phyloP scores from a whole-genome alignment of 1,284 basidiomycete genomes.

The Ceratobasidium sp. region DNA sequence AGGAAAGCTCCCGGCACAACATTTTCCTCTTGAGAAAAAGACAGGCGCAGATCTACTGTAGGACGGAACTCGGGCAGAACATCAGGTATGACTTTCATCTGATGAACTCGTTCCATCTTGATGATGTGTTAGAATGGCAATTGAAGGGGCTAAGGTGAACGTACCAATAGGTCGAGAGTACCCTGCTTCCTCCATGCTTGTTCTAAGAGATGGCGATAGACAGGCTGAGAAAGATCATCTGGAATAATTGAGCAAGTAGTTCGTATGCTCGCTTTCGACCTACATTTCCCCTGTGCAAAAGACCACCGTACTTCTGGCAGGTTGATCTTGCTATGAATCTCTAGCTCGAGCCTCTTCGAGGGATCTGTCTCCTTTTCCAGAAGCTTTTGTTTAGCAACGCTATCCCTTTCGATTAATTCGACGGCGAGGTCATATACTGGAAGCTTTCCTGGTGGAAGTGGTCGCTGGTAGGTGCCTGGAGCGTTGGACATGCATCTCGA shows the following conservation, averaged over 20 bases:
- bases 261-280: conserved; percentile 63
- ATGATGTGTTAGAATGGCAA: conserved; percentile 2
- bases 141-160: conserved; percentile 46
- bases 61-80: conserved; percentile 76
- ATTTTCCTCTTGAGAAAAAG: conserved; percentile 51
- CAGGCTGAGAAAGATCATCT: conserved; percentile 57
- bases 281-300: conserved; percentile 77
- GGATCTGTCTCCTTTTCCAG: conserved; percentile 53
- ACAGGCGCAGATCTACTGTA: conserved; percentile 72
- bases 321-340: conserved; percentile 75
- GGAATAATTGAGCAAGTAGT: conserved; percentile 42
- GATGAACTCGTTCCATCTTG: conserved; percentile 89
- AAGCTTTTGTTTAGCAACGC: conserved; percentile 54
- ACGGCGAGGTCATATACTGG: conserved; percentile 87
- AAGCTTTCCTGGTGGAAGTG: conserved; percentile 68
- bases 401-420: conserved; percentile 62
- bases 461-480: conserved; percentile 47
- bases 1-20: conserved; percentile 78
- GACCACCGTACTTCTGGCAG: conserved; percentile 78
- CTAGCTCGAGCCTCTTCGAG: conserved; percentile 57
- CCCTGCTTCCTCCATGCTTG: conserved; percentile 87
- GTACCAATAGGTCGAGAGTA: conserved; percentile 78
- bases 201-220: conserved; percentile 83
- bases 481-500: conserved; percentile 19
- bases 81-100: conserved; percentile 92